Base-by-base conservation (phyloP, 768 basidiomycete genomes). In the Mycena galopus region DNA sequence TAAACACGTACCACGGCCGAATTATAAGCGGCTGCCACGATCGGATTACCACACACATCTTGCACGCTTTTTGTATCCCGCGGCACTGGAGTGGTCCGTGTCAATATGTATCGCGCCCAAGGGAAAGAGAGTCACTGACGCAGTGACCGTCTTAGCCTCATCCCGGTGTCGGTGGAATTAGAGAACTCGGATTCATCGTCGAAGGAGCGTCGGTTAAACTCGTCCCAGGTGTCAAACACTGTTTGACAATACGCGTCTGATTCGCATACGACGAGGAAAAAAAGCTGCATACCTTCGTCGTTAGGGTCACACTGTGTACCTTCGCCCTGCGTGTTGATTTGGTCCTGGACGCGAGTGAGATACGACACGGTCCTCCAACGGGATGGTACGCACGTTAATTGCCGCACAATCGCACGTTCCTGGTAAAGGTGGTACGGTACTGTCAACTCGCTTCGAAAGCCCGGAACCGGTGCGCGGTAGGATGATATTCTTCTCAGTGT, bases 301-400 rank as follows among this genome's bases (percentile, higher is more conserved):
- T 23, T 33, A 33, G 56, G 56, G 32, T 57, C 56, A 57, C 56
- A 57, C 56, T 57, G 56, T 33, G 56, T 57, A 57, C 56, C 56
- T 57, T 57, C 56, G 32, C 56, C 56, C 56, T 57, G 56, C 56
- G 56, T 57, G 56, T 57, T 57, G 56, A 57, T 57, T 33, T 57
- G 56, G 56, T 57, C 56, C 56, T 57, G 56, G 56, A 57, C 32
- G 56, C 56, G 56, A 33, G 56, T 57, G 32, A 57, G 56, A 57
- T 33, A 57, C 30, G 30, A 57, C 32, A 19, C 23, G 56, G 32
- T 57, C 32, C 30, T 57, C 56, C 56, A 33, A 57, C 56, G 56
- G 32, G 56, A 57, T 57, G 23, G 30, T 57, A 57, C 56, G 56
- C 56, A 57, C 56, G 19, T 57, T 57, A 32, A 33, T 57, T 57